phyloP scores from a whole-genome alignment of 129 eudicot species.

The Lactuca saligna region DNA sequence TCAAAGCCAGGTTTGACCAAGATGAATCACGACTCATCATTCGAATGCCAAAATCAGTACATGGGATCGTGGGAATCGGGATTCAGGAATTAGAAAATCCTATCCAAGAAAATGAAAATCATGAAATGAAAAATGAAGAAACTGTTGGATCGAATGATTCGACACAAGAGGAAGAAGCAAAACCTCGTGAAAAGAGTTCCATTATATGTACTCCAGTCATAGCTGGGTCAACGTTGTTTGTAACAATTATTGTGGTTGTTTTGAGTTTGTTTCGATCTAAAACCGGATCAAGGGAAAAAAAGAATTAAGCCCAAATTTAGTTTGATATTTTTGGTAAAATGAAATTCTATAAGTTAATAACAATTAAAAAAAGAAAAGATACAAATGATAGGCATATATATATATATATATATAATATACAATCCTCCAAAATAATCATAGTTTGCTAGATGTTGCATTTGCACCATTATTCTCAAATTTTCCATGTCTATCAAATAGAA shows the following conservation, averaged over 20 bases:
- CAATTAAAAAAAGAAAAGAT: too few species aligned
- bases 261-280: conserved; percentile 46
- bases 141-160: neutral
- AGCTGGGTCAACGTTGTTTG: conserved; percentile 68
- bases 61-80: conserved; percentile 35
- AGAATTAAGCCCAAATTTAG: conserved; percentile 15
- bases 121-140: conserved; percentile 12
- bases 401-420: too few species aligned
- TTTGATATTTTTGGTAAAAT: neutral
- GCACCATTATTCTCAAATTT: conserved; percentile 6
- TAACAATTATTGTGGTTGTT: conserved; percentile 53
- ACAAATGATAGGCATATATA: neutral
- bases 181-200: conserved; percentile 25
- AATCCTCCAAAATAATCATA: neutral
- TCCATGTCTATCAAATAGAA: conserved; percentile 4
- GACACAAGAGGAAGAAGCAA: conserved; percentile 15
- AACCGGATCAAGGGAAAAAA: conserved; percentile 41
- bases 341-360: neutral
- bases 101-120: neutral
- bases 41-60: conserved; percentile 55
- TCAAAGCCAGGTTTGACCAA: conserved; percentile 54
- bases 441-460: neutral
- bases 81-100: conserved; percentile 39
- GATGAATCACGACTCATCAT: conserved; percentile 43
- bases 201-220: conserved; percentile 44